A percentile compares a stretch with the other conserved stretches of the same genome.
phyloP scores from a whole-genome alignment of 805 yeast species.

The Candida wancherniae region DNA sequence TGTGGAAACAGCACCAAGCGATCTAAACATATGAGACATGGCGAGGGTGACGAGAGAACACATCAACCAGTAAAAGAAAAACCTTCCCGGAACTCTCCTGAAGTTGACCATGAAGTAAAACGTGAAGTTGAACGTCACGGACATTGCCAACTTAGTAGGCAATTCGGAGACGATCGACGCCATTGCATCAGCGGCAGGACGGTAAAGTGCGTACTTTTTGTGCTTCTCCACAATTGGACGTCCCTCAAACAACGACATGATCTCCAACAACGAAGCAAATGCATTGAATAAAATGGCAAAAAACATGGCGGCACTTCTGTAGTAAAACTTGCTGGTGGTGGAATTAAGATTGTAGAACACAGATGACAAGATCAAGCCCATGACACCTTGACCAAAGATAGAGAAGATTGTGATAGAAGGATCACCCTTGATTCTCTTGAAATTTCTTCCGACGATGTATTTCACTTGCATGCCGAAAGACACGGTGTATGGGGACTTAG shows the following conservation, averaged over 20 bases:
- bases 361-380: conserved; percentile 59
- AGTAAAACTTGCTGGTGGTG: conserved; percentile 51
- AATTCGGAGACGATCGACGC: conserved; percentile 57
- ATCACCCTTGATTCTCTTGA: conserved; percentile 52
- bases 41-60: conserved; percentile 19
- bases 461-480: conserved; percentile 27
- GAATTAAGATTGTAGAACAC: conserved; percentile 49
- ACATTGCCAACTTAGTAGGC: conserved; percentile 49
- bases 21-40: conserved; percentile 40
- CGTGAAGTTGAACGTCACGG: conserved; percentile 30
- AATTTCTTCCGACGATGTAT: conserved; percentile 50
- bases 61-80: conserved; percentile 35
- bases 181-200: conserved; percentile 69
- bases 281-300: conserved; percentile 59
- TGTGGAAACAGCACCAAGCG: conserved; percentile 40
- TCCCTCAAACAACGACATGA: conserved; percentile 52
- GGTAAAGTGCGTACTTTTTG: conserved; percentile 64
- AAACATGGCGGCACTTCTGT: conserved; percentile 61
- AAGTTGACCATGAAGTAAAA: conserved; percentile 29
- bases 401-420: conserved; percentile 50
- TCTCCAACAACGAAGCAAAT: conserved; percentile 55
- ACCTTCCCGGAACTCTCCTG: conserved; percentile 33
- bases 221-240: conserved; percentile 69
- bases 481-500: conserved; percentile 34
- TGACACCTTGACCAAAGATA: conserved; percentile 48